These are phyloP conservation scores for Urochloa ruziziensis DNA, from an alignment of 176 grass and related monocot genomes.

Conservation along the genomic window DNA sequence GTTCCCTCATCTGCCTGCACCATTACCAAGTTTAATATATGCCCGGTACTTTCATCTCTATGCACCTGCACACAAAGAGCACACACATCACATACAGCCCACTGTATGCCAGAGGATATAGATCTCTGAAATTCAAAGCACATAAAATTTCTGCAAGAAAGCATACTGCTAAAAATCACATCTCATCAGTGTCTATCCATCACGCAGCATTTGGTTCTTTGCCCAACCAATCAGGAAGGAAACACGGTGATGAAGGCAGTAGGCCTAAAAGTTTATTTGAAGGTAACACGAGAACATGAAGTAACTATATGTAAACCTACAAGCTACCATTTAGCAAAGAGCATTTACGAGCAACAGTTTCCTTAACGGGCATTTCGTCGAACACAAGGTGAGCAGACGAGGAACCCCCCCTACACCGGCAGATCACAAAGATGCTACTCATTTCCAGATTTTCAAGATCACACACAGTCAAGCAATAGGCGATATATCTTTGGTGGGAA, in stretches of 20 bases:
- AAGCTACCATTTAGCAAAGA: not conserved
- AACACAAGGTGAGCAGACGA: not conserved
- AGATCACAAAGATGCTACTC: not conserved
- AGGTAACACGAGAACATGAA: not conserved
- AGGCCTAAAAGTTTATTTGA: not conserved
- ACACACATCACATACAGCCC: not conserved
- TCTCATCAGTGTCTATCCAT: not conserved
- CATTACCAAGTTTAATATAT: slow-evolving; percentile 86
- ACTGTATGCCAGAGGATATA: not conserved
- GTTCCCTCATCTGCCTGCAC: slow-evolving; percentile 72
- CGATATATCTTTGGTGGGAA: not conserved
- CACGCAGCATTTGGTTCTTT: not conserved
- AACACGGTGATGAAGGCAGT: not conserved
- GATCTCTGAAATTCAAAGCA: not conserved
- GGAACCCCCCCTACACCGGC: not conserved
- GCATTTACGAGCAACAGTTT: not conserved
- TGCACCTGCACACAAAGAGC: slow-evolving; percentile 56
- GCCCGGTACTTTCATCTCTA: slow-evolving; percentile 61
- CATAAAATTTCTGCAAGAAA: not conserved
- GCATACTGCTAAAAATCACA: not conserved
- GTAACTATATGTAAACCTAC: not conserved
- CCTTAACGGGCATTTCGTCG: slow-evolving; percentile 12
- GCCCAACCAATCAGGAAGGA: not conserved
- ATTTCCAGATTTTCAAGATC: not conserved
- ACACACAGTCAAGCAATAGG: not conserved